Conservation (phyloP, 2,329 filamentous ascomycete genomes). For the Pseudovirgaria hyperparasitica region DNA sequence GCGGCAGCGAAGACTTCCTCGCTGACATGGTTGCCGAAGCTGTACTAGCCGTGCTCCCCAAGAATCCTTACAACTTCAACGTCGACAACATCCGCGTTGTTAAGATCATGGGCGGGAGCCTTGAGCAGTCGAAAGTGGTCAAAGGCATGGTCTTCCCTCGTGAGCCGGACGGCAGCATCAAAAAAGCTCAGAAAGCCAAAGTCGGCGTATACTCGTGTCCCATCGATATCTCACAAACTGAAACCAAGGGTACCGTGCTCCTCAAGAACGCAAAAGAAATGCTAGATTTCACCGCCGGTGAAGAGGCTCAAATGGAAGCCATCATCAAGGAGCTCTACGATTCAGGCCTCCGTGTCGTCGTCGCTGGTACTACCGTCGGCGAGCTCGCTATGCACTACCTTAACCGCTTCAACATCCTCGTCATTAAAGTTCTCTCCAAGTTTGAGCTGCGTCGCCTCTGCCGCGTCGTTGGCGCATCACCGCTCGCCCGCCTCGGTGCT, state of each 20-base stretch:
- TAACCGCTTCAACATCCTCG: constrained; percentile 89
- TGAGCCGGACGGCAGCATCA: constrained; percentile 78
- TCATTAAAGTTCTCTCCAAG: constrained; percentile 95
- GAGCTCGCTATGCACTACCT: constrained; percentile 96
- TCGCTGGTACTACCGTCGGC: constrained; percentile 87
- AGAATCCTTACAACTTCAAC: constrained; percentile 93
- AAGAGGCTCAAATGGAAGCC: constrained; percentile 82
- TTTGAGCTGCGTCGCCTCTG: constrained; percentile 93
- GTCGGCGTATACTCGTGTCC: constrained; percentile 94
- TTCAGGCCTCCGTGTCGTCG: constrained; percentile 78
- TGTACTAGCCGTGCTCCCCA: constrained; percentile 77
- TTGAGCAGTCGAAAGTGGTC: constrained; percentile 88
- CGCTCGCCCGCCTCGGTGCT: constrained; percentile 86
- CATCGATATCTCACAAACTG: constrained; percentile 89
- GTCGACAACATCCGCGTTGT: constrained; percentile 98
- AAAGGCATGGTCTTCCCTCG: constrained; percentile 98
- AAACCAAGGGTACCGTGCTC: constrained; percentile 96
- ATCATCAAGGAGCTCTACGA: constrained; percentile 93
- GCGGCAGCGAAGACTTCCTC: constrained; percentile 79
- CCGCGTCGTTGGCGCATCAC: constrained; percentile 90
- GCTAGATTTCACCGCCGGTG: constrained; percentile 95
- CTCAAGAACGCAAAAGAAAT: constrained; percentile 97
- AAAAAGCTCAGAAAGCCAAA: constrained; percentile 87
- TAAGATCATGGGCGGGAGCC: constrained; percentile 96
- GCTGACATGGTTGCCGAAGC: constrained; percentile 77